Evolutionary conservation across 208 protist species (phyloP).

Genomic region (Leishmania arabica): DNA sequence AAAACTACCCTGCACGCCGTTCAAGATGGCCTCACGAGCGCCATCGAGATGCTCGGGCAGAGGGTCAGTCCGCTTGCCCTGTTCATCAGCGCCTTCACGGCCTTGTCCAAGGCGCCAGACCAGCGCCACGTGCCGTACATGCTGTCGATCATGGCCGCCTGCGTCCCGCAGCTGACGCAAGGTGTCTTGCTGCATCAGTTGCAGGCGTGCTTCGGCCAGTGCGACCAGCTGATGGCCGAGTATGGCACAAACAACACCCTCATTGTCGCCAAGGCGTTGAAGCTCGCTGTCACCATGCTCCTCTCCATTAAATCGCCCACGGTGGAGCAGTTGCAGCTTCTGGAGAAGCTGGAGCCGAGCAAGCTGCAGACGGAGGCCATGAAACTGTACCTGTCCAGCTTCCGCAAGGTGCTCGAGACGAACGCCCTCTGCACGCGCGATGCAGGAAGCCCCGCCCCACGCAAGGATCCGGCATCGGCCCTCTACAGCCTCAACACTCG

Average conservation of each 20-base stretch:
- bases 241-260: conserved; percentile 63
- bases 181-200: conserved; percentile 65
- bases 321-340: conserved; percentile 37
- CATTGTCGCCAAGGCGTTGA: conserved; percentile 72
- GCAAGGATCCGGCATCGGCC: conserved; percentile 19
- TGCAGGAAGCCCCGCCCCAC: conserved; percentile 1
- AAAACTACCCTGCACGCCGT: conserved; percentile 54
- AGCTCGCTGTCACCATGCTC: conserved; percentile 67
- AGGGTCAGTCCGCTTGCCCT: conserved; percentile 71
- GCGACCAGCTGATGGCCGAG: conserved; percentile 77
- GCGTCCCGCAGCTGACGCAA: conserved; percentile 72
- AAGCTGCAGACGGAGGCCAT: conserved; percentile 70
- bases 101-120: conserved; percentile 61
- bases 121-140: conserved; percentile 82
- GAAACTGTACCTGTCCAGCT: conserved; percentile 69
- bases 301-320: conserved; percentile 60
- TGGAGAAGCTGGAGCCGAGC: conserved; percentile 74
- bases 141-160: conserved; percentile 76
- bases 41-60: conserved; percentile 67
- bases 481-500: conserved; percentile 25
- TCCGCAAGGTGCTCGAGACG: conserved; percentile 84
- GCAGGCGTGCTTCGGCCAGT: conserved; percentile 41
- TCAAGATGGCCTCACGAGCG: conserved; percentile 73
- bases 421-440: conserved; percentile 44
- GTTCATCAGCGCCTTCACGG: conserved; percentile 80